A percentile compares a stretch with the other conserved stretches of the same genome.
Evolutionary conservation across 139 green algal genomes (phyloP).

Genomic region (Coelastrella sp.): DNA sequence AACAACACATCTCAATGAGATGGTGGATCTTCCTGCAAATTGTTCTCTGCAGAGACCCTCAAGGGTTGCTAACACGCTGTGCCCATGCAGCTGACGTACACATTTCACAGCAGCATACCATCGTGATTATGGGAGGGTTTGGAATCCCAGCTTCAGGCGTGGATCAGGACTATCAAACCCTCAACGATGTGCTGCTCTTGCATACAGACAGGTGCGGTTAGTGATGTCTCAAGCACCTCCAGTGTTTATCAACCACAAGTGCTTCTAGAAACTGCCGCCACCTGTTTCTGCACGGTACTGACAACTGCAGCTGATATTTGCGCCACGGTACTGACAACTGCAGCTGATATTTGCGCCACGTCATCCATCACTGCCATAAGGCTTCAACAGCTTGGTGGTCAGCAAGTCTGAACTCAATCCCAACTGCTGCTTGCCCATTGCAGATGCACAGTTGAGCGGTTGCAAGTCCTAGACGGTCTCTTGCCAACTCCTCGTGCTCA

Average conservation of each 20-base stretch:
- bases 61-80: slow-evolving; percentile 14
- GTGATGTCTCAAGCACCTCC: no score
- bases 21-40: no score
- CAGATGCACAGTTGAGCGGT: background rate
- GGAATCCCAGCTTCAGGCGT: background rate
- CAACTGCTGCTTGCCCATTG: background rate
- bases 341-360: no score
- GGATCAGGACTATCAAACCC: background rate
- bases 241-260: no score
- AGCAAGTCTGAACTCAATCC: no score
- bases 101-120: background rate
- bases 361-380: no score
- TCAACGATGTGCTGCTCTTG: slow-evolving; percentile 24
- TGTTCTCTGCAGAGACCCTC: slow-evolving; percentile 6
- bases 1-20: no score
- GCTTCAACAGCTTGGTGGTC: no score
- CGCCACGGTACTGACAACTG: no score
- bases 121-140: slow-evolving; percentile 23
- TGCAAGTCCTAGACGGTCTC: background rate
- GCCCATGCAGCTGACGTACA: slow-evolving; percentile 35
- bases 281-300: no score
- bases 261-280: no score
- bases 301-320: no score
- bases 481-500: slow-evolving; percentile 25
- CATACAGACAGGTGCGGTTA: slow-evolving; percentile 20